A percentile compares a stretch with the other conserved stretches of the same genome.
Conservation (phyloP, 129 eudicot genomes). For the Daucus carota region DNA sequence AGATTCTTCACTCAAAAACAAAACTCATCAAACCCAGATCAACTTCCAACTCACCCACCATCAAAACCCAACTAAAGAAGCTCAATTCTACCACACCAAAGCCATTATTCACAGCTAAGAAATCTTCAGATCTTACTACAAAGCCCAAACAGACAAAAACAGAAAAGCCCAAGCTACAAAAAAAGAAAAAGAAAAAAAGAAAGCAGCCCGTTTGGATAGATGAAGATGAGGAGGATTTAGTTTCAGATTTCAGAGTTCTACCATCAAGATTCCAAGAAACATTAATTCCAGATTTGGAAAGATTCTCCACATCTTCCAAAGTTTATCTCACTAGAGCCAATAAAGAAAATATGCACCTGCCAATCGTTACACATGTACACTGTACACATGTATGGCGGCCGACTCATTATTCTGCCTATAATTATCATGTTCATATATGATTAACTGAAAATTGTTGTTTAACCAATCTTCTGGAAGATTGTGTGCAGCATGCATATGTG, state of each 20-base stretch:
- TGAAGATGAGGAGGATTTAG: conserved; percentile 43
- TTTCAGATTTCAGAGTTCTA: conserved; percentile 61
- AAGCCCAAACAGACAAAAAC: conserved; percentile 19
- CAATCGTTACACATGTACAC: too few species aligned
- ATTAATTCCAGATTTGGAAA: conserved; percentile 72
- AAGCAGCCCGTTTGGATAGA: conserved; percentile 28
- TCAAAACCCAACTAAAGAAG: conserved; percentile 49
- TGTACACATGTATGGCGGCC: not conserved
- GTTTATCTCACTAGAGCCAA: conserved; percentile 52
- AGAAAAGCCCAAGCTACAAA: conserved; percentile 17
- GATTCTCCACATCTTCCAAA: conserved; percentile 57
- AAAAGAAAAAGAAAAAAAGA: too few species aligned
- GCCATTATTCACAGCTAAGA: conserved; percentile 29
- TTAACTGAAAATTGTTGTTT: not conserved
- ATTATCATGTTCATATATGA: too few species aligned
- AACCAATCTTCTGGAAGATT: not conserved
- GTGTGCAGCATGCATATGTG: not conserved
- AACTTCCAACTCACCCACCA: not conserved
- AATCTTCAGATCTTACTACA: conserved; percentile 46
- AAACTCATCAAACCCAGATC: conserved; percentile 24
- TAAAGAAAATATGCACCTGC: too few species aligned
- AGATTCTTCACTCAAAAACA: conserved; percentile 24
- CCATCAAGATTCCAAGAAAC: conserved; percentile 74
- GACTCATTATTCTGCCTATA: too few species aligned
- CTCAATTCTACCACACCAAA: conserved; percentile 70